Evolutionary conservation across 2,329 filamentous ascomycete species (phyloP), one percentile per base, ranked within the genome.

Genomic region (Arthroderma uncinatum): DNA sequence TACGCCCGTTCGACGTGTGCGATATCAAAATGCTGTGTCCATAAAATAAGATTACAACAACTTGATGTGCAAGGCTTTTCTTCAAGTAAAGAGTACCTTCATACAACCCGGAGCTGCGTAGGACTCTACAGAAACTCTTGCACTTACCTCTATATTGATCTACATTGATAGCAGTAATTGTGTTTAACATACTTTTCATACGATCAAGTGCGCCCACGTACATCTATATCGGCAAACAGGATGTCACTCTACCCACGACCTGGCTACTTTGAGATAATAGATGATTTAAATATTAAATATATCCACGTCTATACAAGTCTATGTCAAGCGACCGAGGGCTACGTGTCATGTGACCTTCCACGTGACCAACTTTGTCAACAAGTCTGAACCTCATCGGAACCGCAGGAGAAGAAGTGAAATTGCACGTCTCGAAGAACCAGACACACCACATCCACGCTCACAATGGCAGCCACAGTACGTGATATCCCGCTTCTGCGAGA

Each of bases 381-480:
- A 34, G 23, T 25, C 50, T 34, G 36, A 36, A 39, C 16, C 44
- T 19, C 21, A 34, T 37, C 53, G 16, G 21, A 56, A 55, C 30
- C 19, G 25, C 16, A 37, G 50, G 21, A 39, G 25, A 39, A 36
- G 33, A 53, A 25, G 50, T n/a, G 36, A 53, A 39, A 53, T 23
- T 36, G 36, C 50, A 58, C 25, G 48, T 12, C 44, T 42, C 36
- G 40, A 36, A 28, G n/a, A 34, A 21, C 14, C 40, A 47, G 33
- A 54, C 37, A 44, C 39, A 39, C n/a, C 37, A 36, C 39, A 52
- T 9, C 10, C 36, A 39, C 16, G 50, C 16, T 53, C 50, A 39
- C 50, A 53, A 53, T 53, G 50, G 50, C 50, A 37, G 50, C 36
- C 19, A 37, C 50, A 53, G 50, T 53, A 53, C 50, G 50, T 53